A percentile compares a stretch with the other conserved stretches of the same genome.
These are phyloP conservation scores for Phlebiopsis gigantea DNA, from an alignment of 768 basidiomycete genomes.

Conservation along the genomic window DNA sequence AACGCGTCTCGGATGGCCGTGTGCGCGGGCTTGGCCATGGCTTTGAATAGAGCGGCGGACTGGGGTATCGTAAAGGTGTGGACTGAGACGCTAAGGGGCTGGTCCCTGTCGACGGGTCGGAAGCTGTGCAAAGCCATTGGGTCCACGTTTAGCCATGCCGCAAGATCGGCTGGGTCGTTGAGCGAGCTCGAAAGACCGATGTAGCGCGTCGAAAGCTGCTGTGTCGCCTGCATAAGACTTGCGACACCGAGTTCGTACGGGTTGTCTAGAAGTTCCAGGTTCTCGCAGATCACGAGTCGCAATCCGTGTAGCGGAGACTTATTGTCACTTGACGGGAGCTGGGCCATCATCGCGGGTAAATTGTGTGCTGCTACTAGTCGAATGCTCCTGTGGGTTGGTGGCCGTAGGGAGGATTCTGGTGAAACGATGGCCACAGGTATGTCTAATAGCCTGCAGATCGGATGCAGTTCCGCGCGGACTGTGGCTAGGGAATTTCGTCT, in stretches of 20 bases:
- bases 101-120: constrained; percentile 77
- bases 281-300: constrained; percentile 73
- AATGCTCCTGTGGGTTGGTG: constrained; percentile 39
- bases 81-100: constrained; percentile 60
- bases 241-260: constrained; percentile 82
- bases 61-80: constrained; percentile 84
- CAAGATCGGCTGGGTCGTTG: constrained; percentile 75
- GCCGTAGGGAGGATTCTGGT: constrained; percentile 28
- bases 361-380: constrained; percentile 51
- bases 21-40: constrained; percentile 89
- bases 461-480: constrained; percentile 46
- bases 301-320: constrained; percentile 35
- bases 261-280: constrained; percentile 76
- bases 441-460: constrained; percentile 30
- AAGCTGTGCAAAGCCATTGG: constrained; percentile 65
- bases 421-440: constrained; percentile 36
- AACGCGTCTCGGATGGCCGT: constrained; percentile 51
- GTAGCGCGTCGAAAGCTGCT: constrained; percentile 58
- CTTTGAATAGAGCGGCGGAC: constrained; percentile 82
- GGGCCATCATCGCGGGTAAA: constrained; percentile 41
- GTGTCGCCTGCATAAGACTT: constrained; percentile 59
- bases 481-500: constrained; percentile 52
- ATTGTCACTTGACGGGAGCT: constrained; percentile 19
- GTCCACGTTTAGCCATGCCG: constrained; percentile 77
- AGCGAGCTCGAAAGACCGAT: constrained; percentile 78